These are phyloP conservation scores for Cucumis cinereus DNA, from an alignment of 306 rosid species.

Conservation along the genomic window DNA sequence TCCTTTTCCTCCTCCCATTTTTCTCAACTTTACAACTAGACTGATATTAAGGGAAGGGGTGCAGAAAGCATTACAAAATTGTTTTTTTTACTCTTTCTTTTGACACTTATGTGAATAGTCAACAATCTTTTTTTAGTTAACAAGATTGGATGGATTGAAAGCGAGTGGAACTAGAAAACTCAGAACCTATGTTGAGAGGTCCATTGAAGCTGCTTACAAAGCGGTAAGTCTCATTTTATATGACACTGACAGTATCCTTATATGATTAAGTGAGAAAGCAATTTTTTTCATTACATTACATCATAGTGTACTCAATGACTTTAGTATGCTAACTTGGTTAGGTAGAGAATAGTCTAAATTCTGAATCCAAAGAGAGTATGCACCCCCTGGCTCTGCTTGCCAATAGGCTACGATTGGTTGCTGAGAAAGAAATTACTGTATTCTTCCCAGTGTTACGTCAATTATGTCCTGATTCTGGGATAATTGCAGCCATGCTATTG, in stretches of 20 bases:
- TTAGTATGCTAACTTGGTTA: slow-evolving; percentile 9
- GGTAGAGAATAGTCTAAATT: slow-evolving; percentile 27
- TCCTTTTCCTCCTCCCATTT: not conserved
- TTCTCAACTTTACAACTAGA: not conserved
- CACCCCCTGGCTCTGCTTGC: slow-evolving; percentile 46
- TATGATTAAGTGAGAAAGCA: not conserved
- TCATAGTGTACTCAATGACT: not conserved
- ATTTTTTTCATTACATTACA: not conserved
- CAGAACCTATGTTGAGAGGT: slow-evolving; percentile 32
- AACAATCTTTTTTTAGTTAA: slow-evolving; percentile 13
- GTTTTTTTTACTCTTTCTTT: not conserved
- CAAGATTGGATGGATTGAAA: slow-evolving; percentile 15
- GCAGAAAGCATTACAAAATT: not conserved
- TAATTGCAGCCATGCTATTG: slow-evolving; percentile 19
- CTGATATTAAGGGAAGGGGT: not conserved
- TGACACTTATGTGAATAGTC: not conserved
- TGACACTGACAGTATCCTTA: not conserved
- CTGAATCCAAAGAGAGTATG: slow-evolving; percentile 22
- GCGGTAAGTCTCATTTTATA: slow-evolving; percentile 17
- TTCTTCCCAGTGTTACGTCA: slow-evolving; percentile 27
- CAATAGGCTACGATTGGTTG: slow-evolving; percentile 32
- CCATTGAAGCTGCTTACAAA: slow-evolving; percentile 27
- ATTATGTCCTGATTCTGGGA: slow-evolving; percentile 38
- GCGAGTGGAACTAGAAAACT: slow-evolving; percentile 17
- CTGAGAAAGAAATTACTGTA: slow-evolving; percentile 33